phyloP scores from a whole-genome alignment of 1,284 basidiomycete species.

The Cryptococcus jaspeensis region DNA sequence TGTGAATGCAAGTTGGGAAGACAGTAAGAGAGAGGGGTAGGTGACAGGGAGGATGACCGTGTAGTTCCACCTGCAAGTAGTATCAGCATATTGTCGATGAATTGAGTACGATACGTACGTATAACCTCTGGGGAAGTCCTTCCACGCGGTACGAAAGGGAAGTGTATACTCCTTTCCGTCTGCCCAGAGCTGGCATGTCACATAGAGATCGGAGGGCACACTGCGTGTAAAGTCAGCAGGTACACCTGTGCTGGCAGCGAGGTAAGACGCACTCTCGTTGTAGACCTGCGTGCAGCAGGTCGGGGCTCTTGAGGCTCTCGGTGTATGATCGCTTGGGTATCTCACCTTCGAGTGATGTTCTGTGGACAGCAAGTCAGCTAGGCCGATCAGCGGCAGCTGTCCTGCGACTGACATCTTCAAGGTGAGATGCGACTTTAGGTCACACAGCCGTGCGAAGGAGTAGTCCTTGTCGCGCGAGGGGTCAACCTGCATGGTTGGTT shows the following conservation, averaged over 20 bases:
- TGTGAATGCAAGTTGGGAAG: slow-evolving; percentile 86
- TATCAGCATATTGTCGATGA: neutral
- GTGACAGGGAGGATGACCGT: slow-evolving; percentile 86
- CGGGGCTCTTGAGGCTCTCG: slow-evolving; percentile 72
- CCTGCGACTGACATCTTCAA: slow-evolving; percentile 77
- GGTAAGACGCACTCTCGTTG: slow-evolving; percentile 62
- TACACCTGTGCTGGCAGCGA: slow-evolving; percentile 29
- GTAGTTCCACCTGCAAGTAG: slow-evolving; percentile 80
- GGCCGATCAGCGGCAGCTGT: no score
- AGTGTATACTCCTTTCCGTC: slow-evolving; percentile 91
- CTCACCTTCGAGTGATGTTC: slow-evolving; percentile 80
- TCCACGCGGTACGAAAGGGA: slow-evolving; percentile 86
- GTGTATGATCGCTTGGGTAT: slow-evolving; percentile 65
- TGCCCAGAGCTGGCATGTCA: slow-evolving; percentile 84
- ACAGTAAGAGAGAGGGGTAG: slow-evolving; percentile 85
- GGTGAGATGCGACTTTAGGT: slow-evolving; percentile 80
- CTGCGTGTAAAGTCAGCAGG: slow-evolving; percentile 52
- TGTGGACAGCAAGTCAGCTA: slow-evolving; percentile 44
- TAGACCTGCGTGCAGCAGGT: slow-evolving; percentile 72
- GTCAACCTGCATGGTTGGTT: slow-evolving; percentile 29
- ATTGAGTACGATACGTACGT: slow-evolving; percentile 56
- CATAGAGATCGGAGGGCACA: slow-evolving; percentile 82
- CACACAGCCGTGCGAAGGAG: slow-evolving; percentile 82
- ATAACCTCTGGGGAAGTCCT: slow-evolving; percentile 80
- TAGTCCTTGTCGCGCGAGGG: slow-evolving; percentile 61